phyloP scores from a whole-genome alignment of 805 yeast genomes.

The Zygosaccharomyces bisporus region DNA sequence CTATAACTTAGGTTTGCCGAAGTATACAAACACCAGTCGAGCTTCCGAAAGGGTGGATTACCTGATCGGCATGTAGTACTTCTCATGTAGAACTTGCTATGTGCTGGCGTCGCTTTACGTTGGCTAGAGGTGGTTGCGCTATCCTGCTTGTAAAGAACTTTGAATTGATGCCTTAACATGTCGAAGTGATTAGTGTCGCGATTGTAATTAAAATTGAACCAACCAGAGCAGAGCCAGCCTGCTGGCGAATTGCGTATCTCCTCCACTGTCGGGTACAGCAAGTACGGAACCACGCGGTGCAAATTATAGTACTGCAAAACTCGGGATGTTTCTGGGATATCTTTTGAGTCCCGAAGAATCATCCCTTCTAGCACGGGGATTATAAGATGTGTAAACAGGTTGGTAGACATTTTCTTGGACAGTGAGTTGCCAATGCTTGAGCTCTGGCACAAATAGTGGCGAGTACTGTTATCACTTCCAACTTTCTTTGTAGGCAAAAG shows the following conservation, averaged over 20 bases:
- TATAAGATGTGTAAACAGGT: slow-evolving; percentile 27
- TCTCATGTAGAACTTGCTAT: slow-evolving; percentile 63
- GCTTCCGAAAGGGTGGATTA: slow-evolving; percentile 13
- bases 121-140: slow-evolving; percentile 1
- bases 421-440: slow-evolving; percentile 34
- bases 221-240: slow-evolving; percentile 26
- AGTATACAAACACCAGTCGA: slow-evolving; percentile 69
- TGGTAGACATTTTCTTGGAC: slow-evolving; percentile 14
- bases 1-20: slow-evolving; percentile 71
- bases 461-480: background rate
- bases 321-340: slow-evolving; percentile 3
- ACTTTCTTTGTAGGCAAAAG: slow-evolving; percentile 6
- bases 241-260: slow-evolving; percentile 24
- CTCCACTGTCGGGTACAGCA: slow-evolving; percentile 29
- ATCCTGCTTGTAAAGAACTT: slow-evolving; percentile 27
- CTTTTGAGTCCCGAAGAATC: slow-evolving; percentile 8
- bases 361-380: slow-evolving; percentile 23
- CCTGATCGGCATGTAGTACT: slow-evolving; percentile 45
- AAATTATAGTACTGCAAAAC: slow-evolving; percentile 3
- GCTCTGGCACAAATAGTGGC: slow-evolving; percentile 35
- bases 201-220: slow-evolving; percentile 30
- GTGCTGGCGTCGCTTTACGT: slow-evolving; percentile 44
- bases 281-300: slow-evolving; percentile 19
- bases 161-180: slow-evolving; percentile 17
- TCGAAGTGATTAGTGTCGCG: slow-evolving; percentile 17